Evolutionary conservation across 2,329 filamentous ascomycete species (phyloP).

Genomic region (Cladosporium halotolerans): DNA sequence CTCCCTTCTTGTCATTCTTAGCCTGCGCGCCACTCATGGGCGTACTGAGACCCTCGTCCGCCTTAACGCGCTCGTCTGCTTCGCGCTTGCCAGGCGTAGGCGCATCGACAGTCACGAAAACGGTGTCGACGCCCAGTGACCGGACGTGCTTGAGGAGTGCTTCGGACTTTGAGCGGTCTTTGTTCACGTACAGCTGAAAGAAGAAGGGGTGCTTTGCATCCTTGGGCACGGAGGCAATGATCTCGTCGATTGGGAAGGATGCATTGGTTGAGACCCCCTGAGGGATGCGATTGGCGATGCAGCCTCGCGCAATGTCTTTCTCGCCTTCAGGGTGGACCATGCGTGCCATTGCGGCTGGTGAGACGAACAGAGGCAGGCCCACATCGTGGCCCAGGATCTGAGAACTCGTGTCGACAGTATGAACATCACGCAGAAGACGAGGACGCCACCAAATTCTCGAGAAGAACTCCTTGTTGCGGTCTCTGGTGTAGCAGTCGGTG

Average conservation of each 20-base stretch:
- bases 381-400: constrained; percentile 24
- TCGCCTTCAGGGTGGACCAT: constrained; percentile 32
- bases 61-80: constrained; percentile 45
- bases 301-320: constrained; percentile 27
- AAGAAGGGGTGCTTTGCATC: constrained; percentile 37
- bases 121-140: constrained; percentile 43
- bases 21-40: constrained; percentile 46
- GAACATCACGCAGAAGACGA: constrained; percentile 39
- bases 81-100: constrained; percentile 52
- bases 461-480: constrained; percentile 34
- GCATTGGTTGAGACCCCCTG: constrained; percentile 28
- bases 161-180: constrained; percentile 47
- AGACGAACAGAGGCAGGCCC: constrained; percentile 31
- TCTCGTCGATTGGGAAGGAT: constrained; percentile 26
- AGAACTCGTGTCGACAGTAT: constrained; percentile 27
- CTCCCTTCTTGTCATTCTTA: constrained; percentile 49
- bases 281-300: constrained; percentile 20
- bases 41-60: constrained; percentile 36
- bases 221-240: constrained; percentile 19
- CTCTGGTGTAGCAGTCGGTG: constrained; percentile 38
- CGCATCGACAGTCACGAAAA: constrained; percentile 56
- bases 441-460: constrained; percentile 28
- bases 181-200: constrained; percentile 60
- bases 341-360: constrained; percentile 29
- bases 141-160: constrained; percentile 43